Evolutionary conservation across 208 protist genomes (phyloP).

Genomic region (Trichomonas tenax): DNA sequence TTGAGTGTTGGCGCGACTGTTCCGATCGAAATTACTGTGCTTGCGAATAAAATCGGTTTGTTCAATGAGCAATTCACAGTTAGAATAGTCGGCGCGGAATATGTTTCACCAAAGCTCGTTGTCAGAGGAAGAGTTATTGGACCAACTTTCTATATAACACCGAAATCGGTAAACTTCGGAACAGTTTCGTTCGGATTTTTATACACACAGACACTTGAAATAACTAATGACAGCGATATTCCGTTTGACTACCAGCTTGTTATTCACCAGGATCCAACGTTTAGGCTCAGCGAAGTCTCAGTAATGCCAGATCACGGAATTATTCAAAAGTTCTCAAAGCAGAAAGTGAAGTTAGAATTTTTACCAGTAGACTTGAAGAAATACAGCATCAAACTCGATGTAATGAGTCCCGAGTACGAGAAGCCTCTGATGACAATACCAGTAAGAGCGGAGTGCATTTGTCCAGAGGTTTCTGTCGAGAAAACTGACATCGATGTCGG

Average conservation of each 20-base stretch:
- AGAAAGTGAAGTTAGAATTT: background rate
- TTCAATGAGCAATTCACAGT: background rate
- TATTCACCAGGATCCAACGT: background rate
- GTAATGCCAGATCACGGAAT: background rate
- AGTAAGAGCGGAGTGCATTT: background rate
- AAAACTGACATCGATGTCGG: background rate
- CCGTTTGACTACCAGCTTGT: background rate
- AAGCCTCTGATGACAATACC: background rate
- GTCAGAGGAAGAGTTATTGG: background rate
- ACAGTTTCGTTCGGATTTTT: constrained; percentile 1
- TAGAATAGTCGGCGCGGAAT: background rate
- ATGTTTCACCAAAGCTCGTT: background rate
- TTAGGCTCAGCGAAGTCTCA: background rate
- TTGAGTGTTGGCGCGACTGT: background rate
- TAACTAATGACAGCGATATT: background rate
- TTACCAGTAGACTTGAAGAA: background rate
- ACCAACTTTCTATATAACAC: background rate
- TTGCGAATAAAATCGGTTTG: background rate
- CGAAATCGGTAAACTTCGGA: background rate
- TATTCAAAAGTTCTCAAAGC: background rate
- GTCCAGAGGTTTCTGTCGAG: background rate
- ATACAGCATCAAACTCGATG: background rate
- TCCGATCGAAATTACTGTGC: background rate
- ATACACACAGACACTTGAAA: background rate
- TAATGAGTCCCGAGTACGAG: background rate